phyloP scores from a whole-genome alignment of 139 green algal genomes.

The Zygnema cylindricum region DNA sequence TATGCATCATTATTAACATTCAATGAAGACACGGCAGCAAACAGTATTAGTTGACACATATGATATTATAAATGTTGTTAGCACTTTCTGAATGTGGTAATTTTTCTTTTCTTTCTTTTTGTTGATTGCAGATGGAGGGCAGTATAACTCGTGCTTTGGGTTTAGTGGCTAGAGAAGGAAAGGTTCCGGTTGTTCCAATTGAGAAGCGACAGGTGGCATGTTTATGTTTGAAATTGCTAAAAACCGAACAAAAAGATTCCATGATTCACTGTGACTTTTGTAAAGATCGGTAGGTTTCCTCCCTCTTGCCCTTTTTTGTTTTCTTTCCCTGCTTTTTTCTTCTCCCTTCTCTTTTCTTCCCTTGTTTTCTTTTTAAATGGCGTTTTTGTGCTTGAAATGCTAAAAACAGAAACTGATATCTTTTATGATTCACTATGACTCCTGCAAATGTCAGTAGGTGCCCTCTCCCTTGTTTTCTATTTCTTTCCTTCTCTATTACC shows the following conservation, averaged over 20 bases:
- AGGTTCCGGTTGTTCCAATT: background rate
- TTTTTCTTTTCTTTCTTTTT: conserved; percentile 11
- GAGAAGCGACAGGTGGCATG: background rate
- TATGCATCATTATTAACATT: too few species aligned
- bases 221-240: background rate
- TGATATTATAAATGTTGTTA: too few species aligned
- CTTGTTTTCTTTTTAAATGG: too few species aligned
- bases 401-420: too few species aligned
- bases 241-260: background rate
- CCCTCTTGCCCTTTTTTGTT: too few species aligned
- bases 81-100: too few species aligned
- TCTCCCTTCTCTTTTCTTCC: too few species aligned
- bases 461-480: background rate
- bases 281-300: conserved; percentile 22
- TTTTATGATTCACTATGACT: too few species aligned
- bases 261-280: conserved; percentile 30
- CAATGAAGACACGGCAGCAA: too few species aligned
- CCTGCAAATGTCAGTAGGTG: too few species aligned
- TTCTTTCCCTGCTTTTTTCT: too few species aligned
- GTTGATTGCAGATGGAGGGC: background rate
- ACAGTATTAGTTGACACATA: background rate
- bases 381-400: too few species aligned
- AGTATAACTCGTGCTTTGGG: background rate
- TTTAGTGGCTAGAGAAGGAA: background rate
- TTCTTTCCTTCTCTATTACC: background rate